Evolutionary conservation across 192 early-diverging fungal genomes (phyloP), one percentile per base, ranked within the genome.

Genomic region (Thamnidium elegans): DNA sequence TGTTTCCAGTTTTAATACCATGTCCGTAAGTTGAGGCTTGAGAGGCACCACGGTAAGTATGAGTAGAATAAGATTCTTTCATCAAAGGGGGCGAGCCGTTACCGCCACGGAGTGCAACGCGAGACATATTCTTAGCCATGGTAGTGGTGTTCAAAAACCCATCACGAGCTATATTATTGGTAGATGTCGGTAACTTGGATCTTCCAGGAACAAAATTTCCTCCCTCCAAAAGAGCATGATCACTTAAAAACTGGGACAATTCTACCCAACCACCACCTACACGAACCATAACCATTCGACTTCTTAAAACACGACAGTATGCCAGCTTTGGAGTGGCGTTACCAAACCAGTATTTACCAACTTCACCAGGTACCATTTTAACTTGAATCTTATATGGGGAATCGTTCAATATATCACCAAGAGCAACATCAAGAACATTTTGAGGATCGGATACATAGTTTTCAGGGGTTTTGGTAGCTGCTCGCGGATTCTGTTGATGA

Each of bases 191-290:
- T 26, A 19, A 9, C 48, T 19, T 48, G 5, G 20, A 31, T 0
- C 30, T 34, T 3, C 50, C 21, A 4, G 62, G 50, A 9, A 63
- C 62, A 51, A 63, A 63, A 9, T 63, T 50, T 7, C 67, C 48
- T 4, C 67, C 58, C 55, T 68, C 67, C 14, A 68, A 42, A 36
- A 68, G 36, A 0, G 67, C 58, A 43, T 68, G 67, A 7, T 68
- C 67, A 4, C 45, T 46, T 23, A 68, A 21, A 17, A 68, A 84
- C 76, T 81, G 79, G 23, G 82, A 84, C 8, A 84, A 52, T 55
- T 84, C 82, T 46, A 70, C 76, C 84, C 84, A 86, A 52, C 84
- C 85, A 55, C 85, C 85, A 39, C 85, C 85, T 8, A 87, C 84
- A 60, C 85, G 78, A 32, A 87, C 85, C 85, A 87, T 87, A 21